A percentile compares a stretch with the other conserved stretches of the same genome.
Evolutionary conservation across 2,329 filamentous ascomycete genomes (phyloP).

Genomic region (Curvularia sp.): DNA sequence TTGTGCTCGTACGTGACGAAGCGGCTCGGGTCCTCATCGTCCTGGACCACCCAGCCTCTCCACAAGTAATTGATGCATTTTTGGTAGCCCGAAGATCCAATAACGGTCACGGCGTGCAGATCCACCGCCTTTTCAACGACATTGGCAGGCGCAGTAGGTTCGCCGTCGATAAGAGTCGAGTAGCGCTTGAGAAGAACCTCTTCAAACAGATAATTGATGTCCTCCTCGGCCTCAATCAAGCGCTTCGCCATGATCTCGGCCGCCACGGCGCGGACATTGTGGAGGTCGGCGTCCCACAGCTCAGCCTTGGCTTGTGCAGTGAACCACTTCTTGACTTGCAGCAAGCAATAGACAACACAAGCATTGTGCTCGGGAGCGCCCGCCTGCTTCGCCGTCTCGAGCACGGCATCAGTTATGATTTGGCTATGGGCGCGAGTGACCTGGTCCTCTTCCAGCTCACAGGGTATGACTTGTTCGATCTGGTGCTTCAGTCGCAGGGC

Average conservation of each 20-base stretch:
- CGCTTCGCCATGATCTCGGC: constrained; percentile 93
- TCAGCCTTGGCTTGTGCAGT: constrained; percentile 78
- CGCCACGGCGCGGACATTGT: constrained; percentile 77
- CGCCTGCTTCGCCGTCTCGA: constrained; percentile 81
- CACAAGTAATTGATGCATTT: constrained; percentile 94
- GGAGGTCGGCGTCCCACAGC: constrained; percentile 90
- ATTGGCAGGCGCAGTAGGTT: constrained; percentile 78
- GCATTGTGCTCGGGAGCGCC: constrained; percentile 75
- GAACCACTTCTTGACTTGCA: constrained; percentile 80
- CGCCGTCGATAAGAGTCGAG: constrained; percentile 75
- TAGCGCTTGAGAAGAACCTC: constrained; percentile 87
- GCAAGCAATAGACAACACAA: constrained; percentile 83
- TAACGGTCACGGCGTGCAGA: constrained; percentile 84
- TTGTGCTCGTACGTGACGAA: constrained; percentile 89
- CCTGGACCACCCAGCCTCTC: constrained; percentile 96
- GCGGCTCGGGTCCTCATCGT: constrained; percentile 85
- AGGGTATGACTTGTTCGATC: constrained; percentile 87
- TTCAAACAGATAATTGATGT: constrained; percentile 79
- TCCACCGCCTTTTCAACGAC: constrained; percentile 94
- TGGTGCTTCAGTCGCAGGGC: constrained; percentile 90
- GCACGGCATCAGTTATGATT: constrained; percentile 80
- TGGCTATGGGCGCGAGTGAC: constrained; percentile 83
- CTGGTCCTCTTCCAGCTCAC: constrained; percentile 78
- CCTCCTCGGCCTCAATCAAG: constrained; percentile 84
- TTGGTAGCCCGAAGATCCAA: constrained; percentile 92